phyloP scores from a whole-genome alignment of 163 green algal genomes.

The Smithsoniella earleae region DNA sequence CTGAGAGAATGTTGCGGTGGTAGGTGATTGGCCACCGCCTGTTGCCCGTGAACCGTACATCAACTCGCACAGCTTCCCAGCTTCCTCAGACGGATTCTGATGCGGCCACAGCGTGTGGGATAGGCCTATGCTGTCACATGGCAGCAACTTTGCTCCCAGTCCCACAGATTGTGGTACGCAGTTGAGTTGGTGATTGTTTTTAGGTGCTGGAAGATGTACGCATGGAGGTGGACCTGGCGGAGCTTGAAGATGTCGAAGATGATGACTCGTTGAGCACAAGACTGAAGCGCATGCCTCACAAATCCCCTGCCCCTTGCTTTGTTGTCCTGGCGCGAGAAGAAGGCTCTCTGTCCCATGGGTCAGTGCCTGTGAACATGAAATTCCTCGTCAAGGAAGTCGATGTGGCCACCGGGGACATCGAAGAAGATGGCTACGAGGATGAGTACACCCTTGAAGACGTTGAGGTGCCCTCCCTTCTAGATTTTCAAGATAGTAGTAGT shows the following conservation, averaged over 20 bases:
- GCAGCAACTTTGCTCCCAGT: too few species aligned
- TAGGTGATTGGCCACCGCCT: too few species aligned
- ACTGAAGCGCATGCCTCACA: constrained; percentile 60
- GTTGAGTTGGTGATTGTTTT: too few species aligned
- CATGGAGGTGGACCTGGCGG: constrained; percentile 79
- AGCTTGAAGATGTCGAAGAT: constrained; percentile 49
- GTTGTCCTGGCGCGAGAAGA: constrained; percentile 56
- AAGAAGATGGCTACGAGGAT: constrained; percentile 77
- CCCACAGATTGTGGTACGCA: too few species aligned
- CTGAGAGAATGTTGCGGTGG: too few species aligned
- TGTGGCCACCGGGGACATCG: constrained; percentile 63
- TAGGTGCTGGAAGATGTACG: constrained; percentile 71
- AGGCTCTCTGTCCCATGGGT: constrained; percentile 34
- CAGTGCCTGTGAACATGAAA: constrained; percentile 66
- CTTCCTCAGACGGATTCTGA: too few species aligned
- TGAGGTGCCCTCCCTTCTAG: constrained; percentile 45
- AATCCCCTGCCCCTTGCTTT: constrained; percentile 66
- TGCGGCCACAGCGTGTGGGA: too few species aligned
- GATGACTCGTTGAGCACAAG: background rate
- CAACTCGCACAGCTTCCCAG: too few species aligned
- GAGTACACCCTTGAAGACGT: constrained; percentile 97
- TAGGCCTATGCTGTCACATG: too few species aligned
- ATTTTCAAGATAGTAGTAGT: too few species aligned
- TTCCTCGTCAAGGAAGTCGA: constrained; percentile 98
- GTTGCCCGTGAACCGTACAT: too few species aligned